Conservation (phyloP, 2,329 filamentous ascomycete species). For the Rhynchosporium secalis region DNA sequence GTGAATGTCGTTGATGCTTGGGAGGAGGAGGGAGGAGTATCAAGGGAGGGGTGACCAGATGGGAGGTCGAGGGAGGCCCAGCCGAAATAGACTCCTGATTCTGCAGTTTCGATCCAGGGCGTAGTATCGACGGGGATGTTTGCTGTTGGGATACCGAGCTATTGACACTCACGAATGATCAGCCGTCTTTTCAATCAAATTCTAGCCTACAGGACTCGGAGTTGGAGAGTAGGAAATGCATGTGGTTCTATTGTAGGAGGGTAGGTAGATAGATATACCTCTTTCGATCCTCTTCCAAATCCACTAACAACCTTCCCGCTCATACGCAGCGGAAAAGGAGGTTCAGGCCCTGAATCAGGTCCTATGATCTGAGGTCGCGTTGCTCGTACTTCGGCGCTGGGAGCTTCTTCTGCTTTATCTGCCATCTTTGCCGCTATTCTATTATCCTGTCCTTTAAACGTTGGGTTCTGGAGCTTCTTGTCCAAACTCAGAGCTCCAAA, state of each 20-base stretch:
- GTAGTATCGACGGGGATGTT: conserved; percentile 77
- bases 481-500: no score
- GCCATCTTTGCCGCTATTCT: conserved; percentile 2
- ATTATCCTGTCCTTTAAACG: no score
- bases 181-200: background rate
- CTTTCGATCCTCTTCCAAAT: conserved; percentile 91
- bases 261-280: conserved; percentile 53
- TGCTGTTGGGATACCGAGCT: conserved; percentile 95
- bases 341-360: conserved; percentile 67
- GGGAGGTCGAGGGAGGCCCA: conserved; percentile 74
- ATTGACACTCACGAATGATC: background rate
- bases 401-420: conserved; percentile 9
- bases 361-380: conserved; percentile 70
- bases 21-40: conserved; percentile 31
- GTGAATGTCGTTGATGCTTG: conserved; percentile 25
- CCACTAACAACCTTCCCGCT: conserved; percentile 87
- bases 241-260: background rate
- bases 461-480: no score
- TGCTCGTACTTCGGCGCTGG: conserved; percentile 8
- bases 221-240: background rate
- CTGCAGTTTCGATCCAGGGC: conserved; percentile 62
- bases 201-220: background rate
- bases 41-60: conserved; percentile 44
- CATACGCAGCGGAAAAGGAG: conserved; percentile 81
- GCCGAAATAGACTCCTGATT: conserved; percentile 90